Base-by-base conservation (phyloP, 305 asterid species). In the Fraxinus velutina region DNA sequence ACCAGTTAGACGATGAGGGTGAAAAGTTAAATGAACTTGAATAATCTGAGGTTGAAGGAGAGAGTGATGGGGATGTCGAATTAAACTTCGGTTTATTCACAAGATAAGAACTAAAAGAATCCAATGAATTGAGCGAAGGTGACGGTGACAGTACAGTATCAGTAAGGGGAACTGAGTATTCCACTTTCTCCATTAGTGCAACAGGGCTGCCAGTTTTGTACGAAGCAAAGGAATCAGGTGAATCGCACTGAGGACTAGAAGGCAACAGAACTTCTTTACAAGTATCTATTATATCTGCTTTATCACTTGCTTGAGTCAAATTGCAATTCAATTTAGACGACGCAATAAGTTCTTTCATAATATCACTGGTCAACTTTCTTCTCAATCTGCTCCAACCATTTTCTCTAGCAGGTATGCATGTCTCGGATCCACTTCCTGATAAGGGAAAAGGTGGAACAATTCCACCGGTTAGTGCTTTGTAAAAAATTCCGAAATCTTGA, bases 1-100 rank as follows among this genome's bases (percentile, higher is more conserved):
- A 95, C 92, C 93, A 93, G 86, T 93, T 91, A 85, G 99, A 92
- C 7, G 99, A 95, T 13, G 98, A 88, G 66, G 97, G 99, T 0
- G 97, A 95, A 86, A 91, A 88, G 78, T 92, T 90, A 84, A 91
- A 93, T 15, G 95, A 92, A 80, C 97, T 88, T n/a, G 98, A 87
- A 83, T 86, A 88, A 83, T 92, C 99, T 64, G 97, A 92, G 34
- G 90, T 87, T 73, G 97, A 92, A 75, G 98, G 97, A 32, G 98
- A 95, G 81, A 90, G 86, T 27, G 94, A 90, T 1, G 98, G 97
- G 5, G 96, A 92, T 42, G 91, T 85, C 21, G 88, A 88, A 78
- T 64, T 80, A 10, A 89, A 91, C 79, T 86, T 87, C 10, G 86
- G 86, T 86, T 88, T 90, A 57, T 84, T 87, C 78, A 87, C 91